These are phyloP conservation scores for Ophiostoma ulmi DNA, from an alignment of 2,329 filamentous ascomycete genomes.

Conservation along the genomic window DNA sequence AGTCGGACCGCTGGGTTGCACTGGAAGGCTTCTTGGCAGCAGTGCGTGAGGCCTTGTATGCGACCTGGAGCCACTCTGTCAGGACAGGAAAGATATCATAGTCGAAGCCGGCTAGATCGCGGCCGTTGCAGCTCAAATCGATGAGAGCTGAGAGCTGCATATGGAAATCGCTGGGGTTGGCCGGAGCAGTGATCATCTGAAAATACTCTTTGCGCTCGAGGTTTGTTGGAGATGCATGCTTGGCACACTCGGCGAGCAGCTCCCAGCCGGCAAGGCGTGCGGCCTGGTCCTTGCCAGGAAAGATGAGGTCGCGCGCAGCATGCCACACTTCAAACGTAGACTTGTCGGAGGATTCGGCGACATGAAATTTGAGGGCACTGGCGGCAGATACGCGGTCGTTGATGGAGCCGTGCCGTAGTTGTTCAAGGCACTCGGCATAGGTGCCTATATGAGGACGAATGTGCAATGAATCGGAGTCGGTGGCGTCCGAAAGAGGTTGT, in stretches of 20 bases:
- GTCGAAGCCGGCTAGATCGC: conserved; percentile 60
- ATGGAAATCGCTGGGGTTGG: conserved; percentile 59
- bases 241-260: conserved; percentile 60
- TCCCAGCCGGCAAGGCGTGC: conserved; percentile 60
- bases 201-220: conserved; percentile 64
- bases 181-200: conserved; percentile 52
- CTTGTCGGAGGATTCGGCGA: conserved; percentile 55
- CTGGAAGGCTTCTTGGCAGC: conserved; percentile 37
- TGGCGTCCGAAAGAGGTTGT: conserved; percentile 39
- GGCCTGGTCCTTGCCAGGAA: conserved; percentile 48
- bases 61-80: conserved; percentile 54
- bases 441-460: conserved; percentile 32
- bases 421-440: conserved; percentile 51
- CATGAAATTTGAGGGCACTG: conserved; percentile 50
- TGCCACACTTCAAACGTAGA: conserved; percentile 61
- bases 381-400: conserved; percentile 55
- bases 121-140: conserved; percentile 57
- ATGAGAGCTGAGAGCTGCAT: conserved; percentile 60
- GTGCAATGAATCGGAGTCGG: conserved; percentile 31
- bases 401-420: conserved; percentile 48
- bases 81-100: conserved; percentile 61
- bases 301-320: conserved; percentile 60
- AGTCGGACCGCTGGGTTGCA: conserved; percentile 31
- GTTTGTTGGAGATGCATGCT: conserved; percentile 58
- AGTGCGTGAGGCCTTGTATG: conserved; percentile 42